Evolutionary conservation across 805 yeast genomes (phyloP).

Genomic region (Torulaspora gathmanii): DNA sequence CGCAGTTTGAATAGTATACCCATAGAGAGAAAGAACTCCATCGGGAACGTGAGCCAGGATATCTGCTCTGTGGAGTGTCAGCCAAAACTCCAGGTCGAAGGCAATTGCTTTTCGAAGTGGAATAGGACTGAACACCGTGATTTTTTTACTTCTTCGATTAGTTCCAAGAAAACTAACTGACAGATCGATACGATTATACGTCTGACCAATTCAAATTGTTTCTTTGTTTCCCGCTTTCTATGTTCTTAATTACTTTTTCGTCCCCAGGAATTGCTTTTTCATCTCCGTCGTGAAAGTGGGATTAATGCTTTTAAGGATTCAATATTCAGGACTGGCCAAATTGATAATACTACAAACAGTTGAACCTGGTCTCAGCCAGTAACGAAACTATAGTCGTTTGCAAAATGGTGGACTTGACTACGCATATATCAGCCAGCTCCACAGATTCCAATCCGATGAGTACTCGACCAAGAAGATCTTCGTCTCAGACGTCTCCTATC

Average conservation of each 20-base stretch:
- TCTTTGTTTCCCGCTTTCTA: background rate
- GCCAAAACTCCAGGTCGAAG: too few species aligned
- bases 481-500: constrained; percentile 7
- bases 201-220: background rate
- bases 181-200: too few species aligned
- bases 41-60: too few species aligned
- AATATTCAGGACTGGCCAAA: background rate
- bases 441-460: constrained; percentile 1
- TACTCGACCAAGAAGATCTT: constrained; percentile 5
- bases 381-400: background rate
- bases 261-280: background rate
- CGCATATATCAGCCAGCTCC: constrained; percentile 1
- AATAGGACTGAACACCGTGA: too few species aligned
- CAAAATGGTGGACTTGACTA: constrained; percentile 6
- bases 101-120: too few species aligned
- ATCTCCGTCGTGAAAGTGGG: background rate
- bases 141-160: too few species aligned
- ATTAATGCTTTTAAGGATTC: background rate
- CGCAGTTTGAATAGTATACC: too few species aligned
- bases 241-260: background rate
- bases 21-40: too few species aligned
- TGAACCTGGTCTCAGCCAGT: too few species aligned
- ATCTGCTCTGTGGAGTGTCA: too few species aligned
- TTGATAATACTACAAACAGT: background rate
- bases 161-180: too few species aligned